These are phyloP conservation scores for Plasmodium chabaudi DNA, from an alignment of 169 alveolate genomes.

Conservation along the genomic window DNA sequence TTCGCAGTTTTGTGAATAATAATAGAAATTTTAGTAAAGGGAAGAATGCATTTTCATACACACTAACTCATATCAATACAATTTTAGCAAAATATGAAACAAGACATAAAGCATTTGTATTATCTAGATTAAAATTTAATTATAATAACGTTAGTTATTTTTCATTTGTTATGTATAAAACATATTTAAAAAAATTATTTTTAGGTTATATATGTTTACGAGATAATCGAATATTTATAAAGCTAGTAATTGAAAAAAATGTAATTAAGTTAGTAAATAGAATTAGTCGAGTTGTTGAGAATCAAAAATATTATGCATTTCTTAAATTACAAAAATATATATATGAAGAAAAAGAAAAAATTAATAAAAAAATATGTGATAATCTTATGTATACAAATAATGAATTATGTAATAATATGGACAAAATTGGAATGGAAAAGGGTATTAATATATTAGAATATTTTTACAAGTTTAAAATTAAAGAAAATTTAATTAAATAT, in stretches of 20 bases:
- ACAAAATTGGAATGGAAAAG: slow-evolving; percentile 33
- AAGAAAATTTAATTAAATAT: slow-evolving; percentile 32
- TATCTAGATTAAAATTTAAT: slow-evolving; percentile 39
- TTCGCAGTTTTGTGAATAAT: slow-evolving; percentile 20
- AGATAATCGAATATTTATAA: slow-evolving; percentile 15
- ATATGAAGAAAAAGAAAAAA: slow-evolving; percentile 27
- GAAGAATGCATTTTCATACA: slow-evolving; percentile 34
- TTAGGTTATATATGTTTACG: slow-evolving; percentile 45
- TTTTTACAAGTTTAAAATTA: slow-evolving; percentile 28
- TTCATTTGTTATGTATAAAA: slow-evolving; percentile 42
- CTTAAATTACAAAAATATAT: slow-evolving; percentile 39
- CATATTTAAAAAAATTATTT: slow-evolving; percentile 25
- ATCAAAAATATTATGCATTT: slow-evolving; percentile 52
- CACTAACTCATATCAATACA: slow-evolving; percentile 41
- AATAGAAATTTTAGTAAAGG: slow-evolving; percentile 29
- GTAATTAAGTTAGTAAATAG: slow-evolving; percentile 7
- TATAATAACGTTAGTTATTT: slow-evolving; percentile 42
- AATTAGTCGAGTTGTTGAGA: slow-evolving; percentile 11
- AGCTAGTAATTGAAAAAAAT: slow-evolving; percentile 34
- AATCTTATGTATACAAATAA: slow-evolving; percentile 45
- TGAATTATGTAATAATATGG: slow-evolving; percentile 39
- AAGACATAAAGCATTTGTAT: slow-evolving; percentile 5
- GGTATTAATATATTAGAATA: slow-evolving; percentile 39
- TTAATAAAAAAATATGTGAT: slow-evolving; percentile 22
- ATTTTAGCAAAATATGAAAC: slow-evolving; percentile 28